A percentile compares a stretch with the other conserved stretches of the same genome.
phyloP scores from a whole-genome alignment of 768 basidiomycete genomes.

The Lentinula edodes region DNA sequence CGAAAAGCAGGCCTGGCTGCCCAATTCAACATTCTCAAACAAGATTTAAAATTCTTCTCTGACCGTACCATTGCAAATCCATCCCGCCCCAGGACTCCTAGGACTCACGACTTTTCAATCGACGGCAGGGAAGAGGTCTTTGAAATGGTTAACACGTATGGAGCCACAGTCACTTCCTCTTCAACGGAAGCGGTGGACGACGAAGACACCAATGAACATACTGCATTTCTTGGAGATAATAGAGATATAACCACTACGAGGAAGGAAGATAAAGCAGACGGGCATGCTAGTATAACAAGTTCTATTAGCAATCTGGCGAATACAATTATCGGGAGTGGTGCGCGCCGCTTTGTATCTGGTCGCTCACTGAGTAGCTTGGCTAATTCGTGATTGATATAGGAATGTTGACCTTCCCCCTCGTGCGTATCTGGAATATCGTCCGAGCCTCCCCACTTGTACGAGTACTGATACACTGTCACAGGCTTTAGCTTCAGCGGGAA shows the following conservation, averaged over 20 bases:
- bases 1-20: not conserved
- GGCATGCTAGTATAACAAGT: constrained; percentile 63
- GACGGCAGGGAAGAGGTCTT: constrained; percentile 15
- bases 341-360: constrained; percentile 14
- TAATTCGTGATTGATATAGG: constrained; percentile 33
- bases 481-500: constrained; percentile 87
- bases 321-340: constrained; percentile 89
- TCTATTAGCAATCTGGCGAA: constrained; percentile 80
- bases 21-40: not conserved
- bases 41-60: too few species aligned
- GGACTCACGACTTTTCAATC: not conserved
- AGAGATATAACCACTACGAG: constrained; percentile 16
- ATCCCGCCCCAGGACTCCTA: not conserved
- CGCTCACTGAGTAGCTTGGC: not conserved
- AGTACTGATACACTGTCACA: constrained; percentile 22
- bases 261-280: constrained; percentile 35
- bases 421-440: constrained; percentile 23
- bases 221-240: constrained; percentile 53
- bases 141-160: constrained; percentile 72
- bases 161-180: constrained; percentile 35
- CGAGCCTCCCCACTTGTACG: not conserved
- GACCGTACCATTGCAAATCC: not conserved
- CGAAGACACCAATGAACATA: constrained; percentile 37
- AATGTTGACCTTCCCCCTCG: constrained; percentile 86
- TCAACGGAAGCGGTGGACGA: constrained; percentile 21